Conservation (phyloP, 2,329 filamentous ascomycete species). For the Orbilia ellipsospora region DNA sequence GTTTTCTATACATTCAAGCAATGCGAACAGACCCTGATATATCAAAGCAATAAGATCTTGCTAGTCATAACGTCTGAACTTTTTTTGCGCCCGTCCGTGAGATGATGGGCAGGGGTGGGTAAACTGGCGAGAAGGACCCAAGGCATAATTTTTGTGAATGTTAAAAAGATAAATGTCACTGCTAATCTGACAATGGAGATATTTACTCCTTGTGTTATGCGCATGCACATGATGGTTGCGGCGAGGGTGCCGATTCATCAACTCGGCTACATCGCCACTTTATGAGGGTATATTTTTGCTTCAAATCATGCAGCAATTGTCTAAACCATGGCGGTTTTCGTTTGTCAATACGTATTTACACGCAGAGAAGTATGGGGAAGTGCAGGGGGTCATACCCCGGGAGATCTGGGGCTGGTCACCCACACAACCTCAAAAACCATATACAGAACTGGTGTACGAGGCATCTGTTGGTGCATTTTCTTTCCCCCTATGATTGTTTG, state of each 20-base stretch:
- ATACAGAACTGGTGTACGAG: no score
- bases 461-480: no score
- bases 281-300: not conserved
- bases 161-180: not conserved
- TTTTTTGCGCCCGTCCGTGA: no score
- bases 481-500: no score
- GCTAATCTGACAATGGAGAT: not conserved
- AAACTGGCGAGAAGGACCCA: conserved; percentile 22
- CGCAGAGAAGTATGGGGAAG: conserved; percentile 52
- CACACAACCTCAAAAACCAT: conserved; percentile 36
- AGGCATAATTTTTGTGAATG: conserved; percentile 29
- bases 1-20: conserved; percentile 15
- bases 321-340: conserved; percentile 3
- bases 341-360: conserved; percentile 9
- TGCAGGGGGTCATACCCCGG: conserved; percentile 39
- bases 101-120: conserved; percentile 5
- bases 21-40: conserved; percentile 27
- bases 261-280: no score
- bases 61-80: no score
- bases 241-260: no score
- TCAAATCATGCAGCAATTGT: not conserved
- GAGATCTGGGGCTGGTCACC: conserved; percentile 51
- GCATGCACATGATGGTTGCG: no score
- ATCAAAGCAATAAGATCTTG: not conserved
- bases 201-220: no score